phyloP scores from a whole-genome alignment of 257 asterid species.

The Coffea canephora region DNA sequence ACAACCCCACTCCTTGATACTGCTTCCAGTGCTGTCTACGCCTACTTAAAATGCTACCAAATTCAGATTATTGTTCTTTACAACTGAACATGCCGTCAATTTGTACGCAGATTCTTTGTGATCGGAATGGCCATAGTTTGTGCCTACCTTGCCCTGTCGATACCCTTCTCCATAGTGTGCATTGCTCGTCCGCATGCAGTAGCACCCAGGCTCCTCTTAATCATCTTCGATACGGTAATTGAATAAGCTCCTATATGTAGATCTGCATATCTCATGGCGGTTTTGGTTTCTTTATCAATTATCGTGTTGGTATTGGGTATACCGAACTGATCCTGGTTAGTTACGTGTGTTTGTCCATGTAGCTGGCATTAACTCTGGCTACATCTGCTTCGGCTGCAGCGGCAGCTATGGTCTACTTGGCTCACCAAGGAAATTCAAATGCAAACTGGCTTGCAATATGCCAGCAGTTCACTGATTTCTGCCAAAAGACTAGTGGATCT shows the following conservation, averaged over 20 bases:
- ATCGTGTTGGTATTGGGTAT: not conserved
- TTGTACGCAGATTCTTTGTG: conserved; percentile 62
- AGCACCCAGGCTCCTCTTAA: conserved; percentile 38
- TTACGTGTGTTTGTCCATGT: conserved; percentile 4
- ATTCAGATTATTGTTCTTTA: not conserved
- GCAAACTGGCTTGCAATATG: conserved; percentile 75
- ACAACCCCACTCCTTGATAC: not conserved
- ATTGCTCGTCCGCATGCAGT: conserved; percentile 36
- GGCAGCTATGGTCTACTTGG: conserved; percentile 70
- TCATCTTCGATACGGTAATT: conserved; percentile 54
- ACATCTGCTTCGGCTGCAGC: conserved; percentile 59
- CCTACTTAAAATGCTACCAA: too few relatives aligned
- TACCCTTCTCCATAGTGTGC: conserved; percentile 69
- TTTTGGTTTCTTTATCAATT: not conserved
- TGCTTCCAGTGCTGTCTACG: too few relatives aligned
- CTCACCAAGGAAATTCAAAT: conserved; percentile 55
- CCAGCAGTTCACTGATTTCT: conserved; percentile 57
- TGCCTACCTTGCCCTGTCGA: conserved; percentile 60
- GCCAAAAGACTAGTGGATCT: conserved; percentile 49
- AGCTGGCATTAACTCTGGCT: conserved; percentile 53
- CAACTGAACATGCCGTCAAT: not conserved
- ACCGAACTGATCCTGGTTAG: not conserved
- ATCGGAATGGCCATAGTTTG: conserved; percentile 50
- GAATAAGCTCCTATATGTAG: not conserved
- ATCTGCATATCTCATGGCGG: too few relatives aligned